phyloP scores from a whole-genome alignment of 768 basidiomycete genomes.

The Naematelia encephala region DNA sequence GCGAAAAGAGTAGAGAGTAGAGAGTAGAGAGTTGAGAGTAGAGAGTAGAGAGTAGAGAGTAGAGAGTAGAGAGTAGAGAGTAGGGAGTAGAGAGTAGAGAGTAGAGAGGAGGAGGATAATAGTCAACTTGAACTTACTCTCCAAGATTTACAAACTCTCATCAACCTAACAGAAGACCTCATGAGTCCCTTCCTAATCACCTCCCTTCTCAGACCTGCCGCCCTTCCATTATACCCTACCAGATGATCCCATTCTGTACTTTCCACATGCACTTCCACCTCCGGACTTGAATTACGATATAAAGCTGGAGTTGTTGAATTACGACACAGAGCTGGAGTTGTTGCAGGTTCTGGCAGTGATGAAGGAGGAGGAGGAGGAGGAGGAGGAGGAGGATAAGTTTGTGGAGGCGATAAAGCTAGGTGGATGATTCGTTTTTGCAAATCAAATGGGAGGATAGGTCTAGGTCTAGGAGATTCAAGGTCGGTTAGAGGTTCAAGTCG shows the following conservation, averaged over 20 bases:
- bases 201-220: constrained; percentile 3
- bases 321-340: background rate
- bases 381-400: constrained; percentile 8
- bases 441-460: constrained; percentile 26
- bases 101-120: background rate
- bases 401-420: constrained; percentile 18
- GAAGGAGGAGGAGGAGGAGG: background rate
- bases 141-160: constrained; percentile 41
- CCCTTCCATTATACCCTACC: constrained; percentile 21
- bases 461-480: background rate
- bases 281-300: no score
- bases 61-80: background rate
- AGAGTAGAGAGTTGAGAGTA: no score
- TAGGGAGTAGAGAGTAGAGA: background rate
- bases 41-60: background rate
- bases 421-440: constrained; percentile 35
- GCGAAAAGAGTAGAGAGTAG: no score
- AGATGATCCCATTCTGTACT: constrained; percentile 23
- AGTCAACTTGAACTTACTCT: constrained; percentile 17
- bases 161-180: constrained; percentile 21
- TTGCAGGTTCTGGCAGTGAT: background rate
- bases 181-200: constrained; percentile 23
- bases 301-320: no score
- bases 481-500: background rate
- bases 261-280: no score